phyloP scores from a whole-genome alignment of 768 basidiomycete genomes.

The Leccinum subgranulosum region DNA sequence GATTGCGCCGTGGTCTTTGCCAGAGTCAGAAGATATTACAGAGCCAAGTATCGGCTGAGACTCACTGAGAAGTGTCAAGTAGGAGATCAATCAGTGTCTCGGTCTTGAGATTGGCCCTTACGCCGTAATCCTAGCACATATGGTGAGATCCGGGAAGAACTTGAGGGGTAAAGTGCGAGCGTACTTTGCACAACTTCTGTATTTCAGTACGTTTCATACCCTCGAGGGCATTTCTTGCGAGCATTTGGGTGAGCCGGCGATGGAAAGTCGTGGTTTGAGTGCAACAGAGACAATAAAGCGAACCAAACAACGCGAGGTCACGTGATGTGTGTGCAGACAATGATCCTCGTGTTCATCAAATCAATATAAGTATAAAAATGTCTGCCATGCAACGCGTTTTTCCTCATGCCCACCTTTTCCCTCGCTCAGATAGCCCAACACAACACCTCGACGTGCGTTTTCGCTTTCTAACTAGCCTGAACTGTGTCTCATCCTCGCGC shows the following conservation, averaged over 20 bases:
- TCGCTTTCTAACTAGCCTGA: not conserved
- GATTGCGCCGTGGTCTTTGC: conserved; percentile 26
- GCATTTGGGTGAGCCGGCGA: conserved; percentile 26
- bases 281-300: conserved; percentile 41
- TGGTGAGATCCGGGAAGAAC: conserved; percentile 12
- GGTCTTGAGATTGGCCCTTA: conserved; percentile 80
- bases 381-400: not conserved
- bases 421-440: conserved; percentile 62
- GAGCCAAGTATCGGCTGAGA: conserved; percentile 34
- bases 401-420: conserved; percentile 37
- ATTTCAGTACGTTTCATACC: conserved; percentile 51
- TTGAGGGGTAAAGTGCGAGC: conserved; percentile 12
- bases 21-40: conserved; percentile 33
- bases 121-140: conserved; percentile 61
- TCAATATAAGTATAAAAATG: not conserved
- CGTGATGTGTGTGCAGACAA: conserved; percentile 24
- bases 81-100: conserved; percentile 76
- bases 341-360: not conserved
- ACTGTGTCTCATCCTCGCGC: not conserved
- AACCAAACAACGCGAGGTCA: conserved; percentile 52
- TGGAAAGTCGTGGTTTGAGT: conserved; percentile 39
- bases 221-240: conserved; percentile 45
- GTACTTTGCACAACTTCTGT: conserved; percentile 65
- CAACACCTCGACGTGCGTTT: conserved; percentile 46
- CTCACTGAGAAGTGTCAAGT: conserved; percentile 47